Conservation (phyloP, 202 grass and related monocot species). For the Zoysia matrella region DNA sequence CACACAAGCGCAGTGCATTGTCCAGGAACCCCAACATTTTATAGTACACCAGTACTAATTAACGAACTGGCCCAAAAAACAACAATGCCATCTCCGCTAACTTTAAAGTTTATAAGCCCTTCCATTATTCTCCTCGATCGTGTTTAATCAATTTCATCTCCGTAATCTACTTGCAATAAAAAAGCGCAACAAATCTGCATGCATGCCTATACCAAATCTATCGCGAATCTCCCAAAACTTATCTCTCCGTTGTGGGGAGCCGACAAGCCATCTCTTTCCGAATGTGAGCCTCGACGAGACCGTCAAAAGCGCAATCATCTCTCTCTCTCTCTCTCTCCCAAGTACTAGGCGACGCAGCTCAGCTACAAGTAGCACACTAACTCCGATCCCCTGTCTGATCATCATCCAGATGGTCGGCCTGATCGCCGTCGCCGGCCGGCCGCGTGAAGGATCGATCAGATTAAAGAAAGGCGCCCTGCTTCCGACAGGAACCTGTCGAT, state of each 20-base stretch:
- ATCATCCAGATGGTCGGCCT: not conserved
- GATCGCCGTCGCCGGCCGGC: not conserved
- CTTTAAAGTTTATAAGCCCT: too few relatives aligned
- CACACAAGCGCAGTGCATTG: not conserved
- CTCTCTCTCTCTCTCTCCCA: not conserved
- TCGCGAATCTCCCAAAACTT: not conserved
- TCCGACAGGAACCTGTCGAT: not conserved
- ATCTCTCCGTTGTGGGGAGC: too few relatives aligned
- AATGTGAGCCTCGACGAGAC: not conserved
- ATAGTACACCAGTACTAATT: too few relatives aligned
- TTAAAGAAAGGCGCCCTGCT: not conserved
- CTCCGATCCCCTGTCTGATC: not conserved
- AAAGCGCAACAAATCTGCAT: not conserved
- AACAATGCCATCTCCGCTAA: too few relatives aligned
- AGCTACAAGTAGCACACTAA: not conserved
- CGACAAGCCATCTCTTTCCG: slow-evolving; percentile 22
- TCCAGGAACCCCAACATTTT: too few relatives aligned
- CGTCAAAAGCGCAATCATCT: slow-evolving; percentile 15
- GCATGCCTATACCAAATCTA: not conserved
- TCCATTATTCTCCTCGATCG: too few relatives aligned
- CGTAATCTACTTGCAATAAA: not conserved
- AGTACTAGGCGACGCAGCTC: not conserved
- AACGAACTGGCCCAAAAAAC: too few relatives aligned
- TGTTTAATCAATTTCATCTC: not conserved
- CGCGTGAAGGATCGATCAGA: not conserved